Conservation (phyloP, 2,329 filamentous ascomycete genomes). For the Hymenoscyphus infarciens region DNA sequence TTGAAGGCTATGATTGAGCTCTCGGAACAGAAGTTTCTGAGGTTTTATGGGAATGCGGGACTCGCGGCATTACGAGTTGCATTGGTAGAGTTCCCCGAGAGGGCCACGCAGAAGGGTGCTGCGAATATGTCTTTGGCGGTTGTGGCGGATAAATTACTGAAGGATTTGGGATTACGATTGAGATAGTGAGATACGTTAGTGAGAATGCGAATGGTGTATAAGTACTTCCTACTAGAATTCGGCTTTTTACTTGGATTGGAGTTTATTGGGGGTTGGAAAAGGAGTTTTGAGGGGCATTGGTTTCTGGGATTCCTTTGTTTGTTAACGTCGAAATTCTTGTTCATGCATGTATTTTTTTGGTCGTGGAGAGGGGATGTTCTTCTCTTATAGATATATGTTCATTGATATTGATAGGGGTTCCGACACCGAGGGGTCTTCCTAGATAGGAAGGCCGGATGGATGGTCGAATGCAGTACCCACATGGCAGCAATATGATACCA, state of each 20-base stretch:
- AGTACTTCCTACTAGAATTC: not conserved
- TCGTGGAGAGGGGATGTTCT: too few species aligned
- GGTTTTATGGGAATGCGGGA: constrained; percentile 75
- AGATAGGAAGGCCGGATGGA: too few species aligned
- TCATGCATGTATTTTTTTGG: too few species aligned
- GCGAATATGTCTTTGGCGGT: constrained; percentile 52
- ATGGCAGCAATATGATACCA: too few species aligned
- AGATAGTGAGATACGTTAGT: not conserved
- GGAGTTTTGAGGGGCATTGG: not conserved
- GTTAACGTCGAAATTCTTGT: too few species aligned
- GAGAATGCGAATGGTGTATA: not conserved
- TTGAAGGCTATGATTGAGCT: constrained; percentile 69
- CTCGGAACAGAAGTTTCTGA: constrained; percentile 71
- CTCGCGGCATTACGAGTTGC: constrained; percentile 67
- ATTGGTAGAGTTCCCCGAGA: constrained; percentile 68
- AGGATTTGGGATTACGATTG: constrained; percentile 12
- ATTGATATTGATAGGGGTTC: too few species aligned
- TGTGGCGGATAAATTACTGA: constrained; percentile 49
- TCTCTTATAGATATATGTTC: too few species aligned
- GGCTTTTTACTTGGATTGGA: not conserved
- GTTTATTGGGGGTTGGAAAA: not conserved
- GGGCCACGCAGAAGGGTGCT: constrained; percentile 39
- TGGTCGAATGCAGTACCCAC: too few species aligned
- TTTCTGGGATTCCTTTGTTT: not conserved
- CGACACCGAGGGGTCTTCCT: too few species aligned